Base-by-base conservation (phyloP, 495 filamentous ascomycete genomes). In the Daldinia caldariorum region DNA sequence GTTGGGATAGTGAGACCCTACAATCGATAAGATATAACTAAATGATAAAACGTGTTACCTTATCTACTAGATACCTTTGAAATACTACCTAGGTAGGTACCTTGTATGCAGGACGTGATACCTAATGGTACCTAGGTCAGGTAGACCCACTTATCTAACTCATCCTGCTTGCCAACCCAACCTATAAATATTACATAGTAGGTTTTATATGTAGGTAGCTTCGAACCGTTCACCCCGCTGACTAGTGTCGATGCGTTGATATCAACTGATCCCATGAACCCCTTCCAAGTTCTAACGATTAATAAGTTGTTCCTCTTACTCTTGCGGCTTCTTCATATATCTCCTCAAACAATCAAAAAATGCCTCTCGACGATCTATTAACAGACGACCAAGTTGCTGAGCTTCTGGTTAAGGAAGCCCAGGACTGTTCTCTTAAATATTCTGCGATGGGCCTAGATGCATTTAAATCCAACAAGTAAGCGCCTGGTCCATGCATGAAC, bases 371-470 rank as follows among this genome's bases (percentile, higher is more conserved):
- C 58, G 82, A 81, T 2, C 68, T 82, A n/a, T 63, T 86, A 18
- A 88, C 88, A 57, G 91, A 97, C 78, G 89, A 91, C 53, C 91
- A 91, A 67, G 88, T 95, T 51, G 92, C 92, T 12, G 83, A 85
- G 53, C 78, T 94, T 13, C 81, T 97, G 41, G 86, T 89, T 51
- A 86, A 88, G 34, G 93, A 96, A 76, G 93, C 93, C 16, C 86
- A 83, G 55, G 86, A 88, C 22, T 79, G 76, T 35, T 90, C 89
- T n/a, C 79, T 88, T 37, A 89, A 87, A 71, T 97, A 96, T 76
- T 89, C 90, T 0, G 73, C 87, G 4, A 82, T 92, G 65, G 93
- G 93, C 4, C 76, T 94, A 18, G 85, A 89, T 55, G 91, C 91
- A 10, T 90, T 90, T 66, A 80, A 88, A 60, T 73, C 80, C 34